A percentile compares a stretch with the other conserved stretches of the same genome.
Evolutionary conservation across 306 rosid species (phyloP).

Genomic region (Lotus japonicus): DNA sequence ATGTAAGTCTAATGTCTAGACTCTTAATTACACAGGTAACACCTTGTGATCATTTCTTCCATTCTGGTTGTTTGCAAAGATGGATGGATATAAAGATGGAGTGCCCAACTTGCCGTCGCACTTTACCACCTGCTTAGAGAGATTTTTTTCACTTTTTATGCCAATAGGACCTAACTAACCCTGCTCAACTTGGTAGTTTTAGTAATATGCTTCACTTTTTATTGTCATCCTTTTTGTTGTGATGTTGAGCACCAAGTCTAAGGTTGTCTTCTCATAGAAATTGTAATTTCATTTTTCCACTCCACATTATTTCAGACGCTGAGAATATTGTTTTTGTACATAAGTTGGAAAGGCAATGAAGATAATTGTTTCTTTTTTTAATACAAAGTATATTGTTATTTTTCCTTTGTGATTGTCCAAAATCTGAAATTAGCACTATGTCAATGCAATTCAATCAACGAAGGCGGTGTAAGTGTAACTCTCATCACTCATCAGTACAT

Average conservation of each 20-base stretch:
- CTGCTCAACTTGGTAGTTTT: constrained; percentile 39
- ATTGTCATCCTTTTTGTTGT: background rate
- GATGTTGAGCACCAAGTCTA: background rate
- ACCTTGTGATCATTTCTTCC: constrained; percentile 97
- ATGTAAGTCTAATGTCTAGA: constrained; percentile 12
- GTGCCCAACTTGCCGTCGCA: constrained; percentile 96
- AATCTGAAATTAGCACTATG: background rate
- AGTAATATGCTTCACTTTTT: constrained; percentile 27
- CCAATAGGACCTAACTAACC: constrained; percentile 50
- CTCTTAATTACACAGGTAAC: constrained; percentile 54
- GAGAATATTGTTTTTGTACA: constrained; percentile 26
- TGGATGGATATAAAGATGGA: constrained; percentile 99
- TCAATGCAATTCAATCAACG: no score
- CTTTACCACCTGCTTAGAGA: constrained; percentile 64
- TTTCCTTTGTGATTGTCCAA: background rate
- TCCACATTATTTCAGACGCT: no score
- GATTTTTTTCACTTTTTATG: constrained; percentile 24
- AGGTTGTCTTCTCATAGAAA: constrained; percentile 11
- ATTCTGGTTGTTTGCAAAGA: constrained; percentile 88
- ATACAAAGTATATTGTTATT: background rate
- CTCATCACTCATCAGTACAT: no score
- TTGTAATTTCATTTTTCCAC: constrained; percentile 23
- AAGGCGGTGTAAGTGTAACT: no score
- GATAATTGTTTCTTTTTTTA: background rate
- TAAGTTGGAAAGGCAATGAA: background rate